Evolutionary conservation across 2,329 filamentous ascomycete genomes (phyloP), one percentile per base, ranked within the genome.

Genomic region (Albifimbria verrucaria): DNA sequence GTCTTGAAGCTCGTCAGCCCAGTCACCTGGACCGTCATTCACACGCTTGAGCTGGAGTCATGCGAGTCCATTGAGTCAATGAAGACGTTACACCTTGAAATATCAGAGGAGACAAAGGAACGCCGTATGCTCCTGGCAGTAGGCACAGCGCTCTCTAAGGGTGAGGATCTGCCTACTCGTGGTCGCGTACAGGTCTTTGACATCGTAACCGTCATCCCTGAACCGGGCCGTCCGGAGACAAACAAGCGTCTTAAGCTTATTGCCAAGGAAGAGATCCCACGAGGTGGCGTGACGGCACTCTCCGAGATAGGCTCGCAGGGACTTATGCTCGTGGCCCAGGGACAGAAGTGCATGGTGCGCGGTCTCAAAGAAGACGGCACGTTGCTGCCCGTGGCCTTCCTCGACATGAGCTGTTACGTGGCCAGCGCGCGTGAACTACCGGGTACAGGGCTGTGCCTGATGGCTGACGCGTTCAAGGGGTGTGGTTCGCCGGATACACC

Each of bases 401-500:
- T 99, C 79, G 94, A 99, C 65, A 95, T 97, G 86, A 94, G 90
- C 72, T 95, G 90, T 70, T 94, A 96, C 64, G 90, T 96, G 12
- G 90, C 86, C 2, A 85, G 88, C n/a, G 82, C 91, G 51, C 94
- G 92, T 65, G 90, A 91, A 62, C 79, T 99, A 18, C 85, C 86
- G 3, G 85, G 88, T 2, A 95, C 91, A 1, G 92, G 93, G 1
- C 79, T 99, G 67, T 92, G 90, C 64, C 78, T 96, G 11, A 86
- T 97, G 73, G 89, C 90, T 0, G 94, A 99, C 72, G 90, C 89
- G 1, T 86, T 94, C 67, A 96, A 96, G 73, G 94, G 94, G 79
- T 97, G 2, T 97, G 94, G 92, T 95, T 99, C 61, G 89, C 90
- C 0, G 94, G 94, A 1, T 99, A 97, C 66, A 94, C 90, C 9